Evolutionary conservation across 495 filamentous ascomycete species (phyloP), one percentile per base, ranked within the genome.

Genomic region (Tuber umbilicatum): DNA sequence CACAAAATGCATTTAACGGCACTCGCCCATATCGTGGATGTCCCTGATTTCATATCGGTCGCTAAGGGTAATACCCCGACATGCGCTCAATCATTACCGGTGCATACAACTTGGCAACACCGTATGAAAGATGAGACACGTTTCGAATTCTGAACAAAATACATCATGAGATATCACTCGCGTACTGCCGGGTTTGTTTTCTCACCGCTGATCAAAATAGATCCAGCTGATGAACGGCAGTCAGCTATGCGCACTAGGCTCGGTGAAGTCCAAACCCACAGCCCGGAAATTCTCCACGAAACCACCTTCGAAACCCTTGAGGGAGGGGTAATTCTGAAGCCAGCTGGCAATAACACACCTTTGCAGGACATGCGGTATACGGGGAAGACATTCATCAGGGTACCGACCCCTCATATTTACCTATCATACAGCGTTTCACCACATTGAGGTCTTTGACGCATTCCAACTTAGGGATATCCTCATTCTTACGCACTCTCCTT

Each of bases 281-380:
- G 27, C n/a, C 5, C 17, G 2, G 50, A 31, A 31, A 17, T 31
- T 31, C 55, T n/a, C 55, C 55, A 31, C 55, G 55, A 64, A 64
- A 64, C 55, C 12, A 31, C n/a, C 55, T 16, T 4, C 55, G 55
- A 64, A 64, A 64, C 55, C 12, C n/a, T 64, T 31, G n/a, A 64
- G 55, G n/a, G 27, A 64, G 55, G 55, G 55, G 55, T 64, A 64
- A 64, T 64, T 64, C 55, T 64, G 55, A 64, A 64, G 55, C 55
- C 55, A 64, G 55, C 55, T 64, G 55, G 55, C 55, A 31, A 64
- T 64, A 64, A 64, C 55, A 64, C 55, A 64, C 10, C 55, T 64
- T 64, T 64, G 55, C 55, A 31, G 55, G 55, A 31, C 27, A 64
- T 31, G 55, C 55, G 17, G n/a, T 64, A 64, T 64, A 64, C n/a